Evolutionary conservation across 2,329 filamentous ascomycete genomes (phyloP), one percentile per base, ranked within the genome.

Genomic region (Pseudodiploospora longispora): DNA sequence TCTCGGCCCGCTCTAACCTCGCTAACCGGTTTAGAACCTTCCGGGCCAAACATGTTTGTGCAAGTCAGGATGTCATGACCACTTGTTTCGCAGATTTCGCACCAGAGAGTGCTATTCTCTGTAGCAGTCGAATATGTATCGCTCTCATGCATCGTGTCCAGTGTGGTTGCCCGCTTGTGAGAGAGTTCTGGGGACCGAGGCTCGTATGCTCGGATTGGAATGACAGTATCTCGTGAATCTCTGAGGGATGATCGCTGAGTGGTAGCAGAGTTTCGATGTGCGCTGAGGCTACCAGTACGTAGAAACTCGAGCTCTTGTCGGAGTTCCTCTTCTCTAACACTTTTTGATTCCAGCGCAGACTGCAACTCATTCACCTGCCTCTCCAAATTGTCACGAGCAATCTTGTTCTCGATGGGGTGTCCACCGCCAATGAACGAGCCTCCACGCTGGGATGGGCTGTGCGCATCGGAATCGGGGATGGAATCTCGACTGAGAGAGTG

Each of bases 51-150:
- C 82, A 95, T 93, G 63, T 88, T 91, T 42, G 86, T 89, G 72
- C 91, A 97, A 27, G 87, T 94, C 45, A 97, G 72, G 48, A 97
- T 95, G 57, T 97, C 91, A 59, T 97, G 91, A 10, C 91, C 90
- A 38, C 80, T 76, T 31, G 86, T 87, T 68, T 96, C 90, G 67
- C 91, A 97, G 50, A 97, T 93, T 67, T 97, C 93, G 65, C 91
- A 97, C 85, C 87, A 95, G 50, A 90, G 75, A 10, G 75, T 78
- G 60, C 80, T 85, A 55, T 75, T 82, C 59, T 89, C 86, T 34
- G 84, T 87, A 27, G 79, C 76, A 29, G 77, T 80, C 33, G 84
- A 86, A 62, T 83, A 76, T 10, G 74, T 72, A 54, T 85, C 83
- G 57, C 78, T 85, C 62, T 85, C 83, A 36, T 73, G 74, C 81